phyloP scores from a whole-genome alignment of 352 stramenopile genomes.

The Vaucheria bursata region DNA sequence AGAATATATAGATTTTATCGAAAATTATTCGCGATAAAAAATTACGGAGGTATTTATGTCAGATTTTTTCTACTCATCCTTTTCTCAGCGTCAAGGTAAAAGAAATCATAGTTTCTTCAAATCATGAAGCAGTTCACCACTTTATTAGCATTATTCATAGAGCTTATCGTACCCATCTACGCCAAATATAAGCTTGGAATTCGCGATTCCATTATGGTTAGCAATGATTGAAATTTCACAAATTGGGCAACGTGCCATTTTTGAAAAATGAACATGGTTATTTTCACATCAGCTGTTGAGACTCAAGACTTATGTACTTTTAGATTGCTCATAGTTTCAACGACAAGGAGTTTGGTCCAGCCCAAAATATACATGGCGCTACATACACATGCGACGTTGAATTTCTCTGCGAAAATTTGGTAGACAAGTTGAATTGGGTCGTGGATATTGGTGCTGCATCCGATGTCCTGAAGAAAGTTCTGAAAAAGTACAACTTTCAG shows the following conservation, averaged over 20 bases:
- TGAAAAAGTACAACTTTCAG: conserved; percentile 67
- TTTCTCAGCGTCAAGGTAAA: no score
- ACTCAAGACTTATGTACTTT: neutral
- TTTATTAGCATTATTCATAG: no score
- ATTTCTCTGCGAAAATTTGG: conserved; percentile 55
- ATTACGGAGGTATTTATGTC: no score
- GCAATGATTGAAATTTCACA: neutral
- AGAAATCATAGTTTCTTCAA: no score
- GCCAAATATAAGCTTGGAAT: conserved; percentile 56
- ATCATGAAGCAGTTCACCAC: no score
- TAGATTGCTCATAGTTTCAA: conserved; percentile 61
- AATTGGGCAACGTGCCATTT: neutral
- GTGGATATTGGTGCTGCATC: conserved; percentile 68
- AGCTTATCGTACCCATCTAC: no score
- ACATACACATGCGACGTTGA: conserved; percentile 71
- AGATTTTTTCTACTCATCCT: no score
- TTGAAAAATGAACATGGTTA: neutral
- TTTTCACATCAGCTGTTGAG: neutral
- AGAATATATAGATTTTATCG: no score
- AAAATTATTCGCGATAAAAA: no score
- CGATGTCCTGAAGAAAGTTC: conserved; percentile 57
- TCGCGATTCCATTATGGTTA: conserved; percentile 63
- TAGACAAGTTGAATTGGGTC: conserved; percentile 65
- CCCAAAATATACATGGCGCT: conserved; percentile 60
- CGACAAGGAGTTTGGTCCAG: conserved; percentile 50